phyloP scores from a whole-genome alignment of 345 rosid species.

The Arabidopsis suecica region DNA sequence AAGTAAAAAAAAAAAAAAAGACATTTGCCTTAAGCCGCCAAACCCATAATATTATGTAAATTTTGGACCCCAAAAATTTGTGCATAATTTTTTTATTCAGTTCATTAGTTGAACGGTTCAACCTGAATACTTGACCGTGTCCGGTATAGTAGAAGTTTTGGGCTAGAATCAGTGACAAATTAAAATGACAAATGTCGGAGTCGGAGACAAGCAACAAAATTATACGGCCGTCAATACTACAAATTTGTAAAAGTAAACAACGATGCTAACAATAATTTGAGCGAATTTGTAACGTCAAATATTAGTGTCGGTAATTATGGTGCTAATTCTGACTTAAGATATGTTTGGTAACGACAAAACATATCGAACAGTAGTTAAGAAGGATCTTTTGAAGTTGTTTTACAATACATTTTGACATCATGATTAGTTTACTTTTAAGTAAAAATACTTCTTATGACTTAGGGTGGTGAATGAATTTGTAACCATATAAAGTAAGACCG shows the following conservation, averaged over 20 bases:
- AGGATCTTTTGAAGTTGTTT: not conserved
- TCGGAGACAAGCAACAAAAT: not conserved
- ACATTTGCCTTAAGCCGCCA: not conserved
- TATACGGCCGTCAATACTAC: not conserved
- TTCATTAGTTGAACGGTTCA: too few relatives aligned
- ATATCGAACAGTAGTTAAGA: not conserved
- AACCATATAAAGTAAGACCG: constrained; percentile 12
- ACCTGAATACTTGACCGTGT: too few relatives aligned
- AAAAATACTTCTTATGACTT: not conserved
- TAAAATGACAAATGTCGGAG: too few relatives aligned
- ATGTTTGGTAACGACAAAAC: not conserved
- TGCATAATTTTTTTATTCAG: too few relatives aligned
- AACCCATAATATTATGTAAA: not conserved
- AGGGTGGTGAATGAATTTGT: constrained; percentile 24
- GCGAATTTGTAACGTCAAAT: not conserved
- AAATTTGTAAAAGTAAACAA: not conserved
- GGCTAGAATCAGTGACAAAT: too few relatives aligned
- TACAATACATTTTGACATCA: not conserved
- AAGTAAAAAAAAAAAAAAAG: not conserved
- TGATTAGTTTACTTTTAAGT: not conserved
- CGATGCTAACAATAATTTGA: not conserved
- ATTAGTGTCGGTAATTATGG: not conserved
- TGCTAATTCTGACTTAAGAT: not conserved
- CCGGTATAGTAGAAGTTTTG: too few relatives aligned
- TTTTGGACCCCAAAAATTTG: not conserved